These are phyloP conservation scores for Lichina pygmaea DNA, from an alignment of 495 filamentous ascomycete species.

Conservation along the genomic window DNA sequence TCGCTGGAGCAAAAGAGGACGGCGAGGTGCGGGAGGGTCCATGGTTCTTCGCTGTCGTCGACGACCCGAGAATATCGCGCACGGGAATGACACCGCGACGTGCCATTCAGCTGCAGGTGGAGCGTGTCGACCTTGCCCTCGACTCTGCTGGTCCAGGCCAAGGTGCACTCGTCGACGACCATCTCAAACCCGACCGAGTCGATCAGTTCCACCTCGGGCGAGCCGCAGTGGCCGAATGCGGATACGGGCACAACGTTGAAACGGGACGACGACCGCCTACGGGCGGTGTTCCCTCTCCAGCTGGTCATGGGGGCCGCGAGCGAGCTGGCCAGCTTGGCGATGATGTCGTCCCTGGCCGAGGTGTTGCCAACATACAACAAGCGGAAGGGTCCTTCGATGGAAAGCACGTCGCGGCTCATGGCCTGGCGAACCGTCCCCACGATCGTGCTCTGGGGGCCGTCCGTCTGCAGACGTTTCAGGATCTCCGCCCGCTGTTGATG, in stretches of 20 bases:
- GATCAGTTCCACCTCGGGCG: constrained; percentile 48
- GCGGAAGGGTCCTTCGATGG: constrained; percentile 36
- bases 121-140: constrained; percentile 19
- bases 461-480: background rate
- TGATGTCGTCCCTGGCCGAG: constrained; percentile 34
- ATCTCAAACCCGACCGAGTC: constrained; percentile 39
- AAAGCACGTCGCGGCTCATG: constrained; percentile 36
- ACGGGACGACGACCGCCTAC: constrained; percentile 25
- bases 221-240: constrained; percentile 34
- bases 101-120: constrained; percentile 25
- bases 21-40: constrained; percentile 44
- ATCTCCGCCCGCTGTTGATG: constrained; percentile 7
- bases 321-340: constrained; percentile 53
- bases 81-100: constrained; percentile 5
- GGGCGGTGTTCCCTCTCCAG: constrained; percentile 10
- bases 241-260: constrained; percentile 54
- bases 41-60: constrained; percentile 20
- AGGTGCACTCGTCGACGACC: constrained; percentile 42
- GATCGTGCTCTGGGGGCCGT: constrained; percentile 12
- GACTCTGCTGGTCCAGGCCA: constrained; percentile 19
- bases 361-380: constrained; percentile 41
- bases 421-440: constrained; percentile 39
- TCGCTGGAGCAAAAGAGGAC: constrained; percentile 35
- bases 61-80: constrained; percentile 14
- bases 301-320: constrained; percentile 18